phyloP scores from a whole-genome alignment of 192 early-diverging fungal species.

The Dissophora globulifera region DNA sequence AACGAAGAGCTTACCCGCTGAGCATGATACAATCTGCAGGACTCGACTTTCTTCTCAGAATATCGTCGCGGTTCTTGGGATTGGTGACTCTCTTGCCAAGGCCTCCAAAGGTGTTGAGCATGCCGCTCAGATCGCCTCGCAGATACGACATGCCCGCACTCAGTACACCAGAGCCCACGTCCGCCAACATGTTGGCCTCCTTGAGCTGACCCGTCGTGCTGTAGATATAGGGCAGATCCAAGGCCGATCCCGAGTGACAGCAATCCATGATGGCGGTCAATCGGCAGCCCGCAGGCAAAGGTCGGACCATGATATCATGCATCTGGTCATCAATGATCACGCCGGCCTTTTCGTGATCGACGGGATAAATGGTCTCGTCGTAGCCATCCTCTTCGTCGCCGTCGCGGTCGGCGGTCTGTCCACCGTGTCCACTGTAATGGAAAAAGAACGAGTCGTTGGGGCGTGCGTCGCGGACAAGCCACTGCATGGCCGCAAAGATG shows the following conservation, averaged over 20 bases:
- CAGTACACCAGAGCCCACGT: constrained; percentile 56
- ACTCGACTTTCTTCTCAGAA: constrained; percentile 53
- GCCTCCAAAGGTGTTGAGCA: constrained; percentile 52
- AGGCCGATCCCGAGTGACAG: constrained; percentile 84
- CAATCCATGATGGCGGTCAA: constrained; percentile 88
- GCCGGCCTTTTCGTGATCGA: constrained; percentile 63
- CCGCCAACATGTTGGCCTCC: constrained; percentile 56
- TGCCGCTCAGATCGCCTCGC: constrained; percentile 55
- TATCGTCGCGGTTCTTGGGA: constrained; percentile 24
- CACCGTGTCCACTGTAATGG: constrained; percentile 86
- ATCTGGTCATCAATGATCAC: constrained; percentile 80
- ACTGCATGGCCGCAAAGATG: constrained; percentile 79
- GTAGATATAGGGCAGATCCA: constrained; percentile 86
- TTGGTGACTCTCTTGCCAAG: constrained; percentile 59
- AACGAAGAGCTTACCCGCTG: constrained; percentile 65
- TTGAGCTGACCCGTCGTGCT: constrained; percentile 72
- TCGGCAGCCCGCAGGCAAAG: constrained; percentile 71
- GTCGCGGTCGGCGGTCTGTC: constrained; percentile 61
- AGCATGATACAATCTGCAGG: constrained; percentile 85
- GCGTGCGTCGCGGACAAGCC: constrained; percentile 79
- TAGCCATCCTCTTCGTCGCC: constrained; percentile 84
- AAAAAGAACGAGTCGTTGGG: constrained; percentile 87
- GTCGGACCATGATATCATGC: constrained; percentile 79
- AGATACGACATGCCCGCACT: constrained; percentile 62
- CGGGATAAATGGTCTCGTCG: constrained; percentile 84